A percentile compares a stretch with the other conserved stretches of the same genome.
Evolutionary conservation across 2,329 filamentous ascomycete species (phyloP).

Genomic region (Rhynchosporium secalis): DNA sequence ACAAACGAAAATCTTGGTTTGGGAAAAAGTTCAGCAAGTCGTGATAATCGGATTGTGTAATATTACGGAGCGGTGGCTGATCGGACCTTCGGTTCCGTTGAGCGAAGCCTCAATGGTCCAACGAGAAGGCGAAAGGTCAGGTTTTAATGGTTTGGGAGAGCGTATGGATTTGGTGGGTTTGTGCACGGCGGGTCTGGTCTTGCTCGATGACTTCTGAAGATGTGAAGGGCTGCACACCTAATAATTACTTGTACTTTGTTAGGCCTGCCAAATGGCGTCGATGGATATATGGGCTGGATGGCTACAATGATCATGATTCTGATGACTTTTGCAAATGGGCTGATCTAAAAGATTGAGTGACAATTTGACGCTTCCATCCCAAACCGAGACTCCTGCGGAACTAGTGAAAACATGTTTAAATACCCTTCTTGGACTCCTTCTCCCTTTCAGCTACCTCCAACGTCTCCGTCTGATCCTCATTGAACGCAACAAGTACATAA

Average conservation of each 20-base stretch:
- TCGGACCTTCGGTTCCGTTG: constrained; percentile 6
- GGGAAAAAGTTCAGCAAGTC: constrained; percentile 74
- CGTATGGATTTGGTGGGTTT: constrained; percentile 22
- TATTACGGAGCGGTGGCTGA: constrained; percentile 7
- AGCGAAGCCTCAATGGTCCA: constrained; percentile 25
- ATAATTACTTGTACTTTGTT: constrained; percentile 4
- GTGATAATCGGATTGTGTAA: constrained; percentile 26
- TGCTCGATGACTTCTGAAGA: not conserved
- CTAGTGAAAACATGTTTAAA: constrained; percentile 15
- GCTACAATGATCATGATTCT: constrained; percentile 12
- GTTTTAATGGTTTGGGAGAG: constrained; percentile 19
- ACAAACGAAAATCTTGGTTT: constrained; percentile 92
- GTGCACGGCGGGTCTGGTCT: constrained; percentile 30
- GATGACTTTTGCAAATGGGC: constrained; percentile 7
- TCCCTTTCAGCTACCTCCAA: constrained; percentile 48
- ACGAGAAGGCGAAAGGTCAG: constrained; percentile 17
- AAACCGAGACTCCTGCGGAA: not conserved
- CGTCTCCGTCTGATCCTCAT: constrained; percentile 65
- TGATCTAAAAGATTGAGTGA: constrained; percentile 14
- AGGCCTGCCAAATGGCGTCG: constrained; percentile 9
- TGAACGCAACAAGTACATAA: constrained; percentile 92
- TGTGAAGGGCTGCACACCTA: not conserved
- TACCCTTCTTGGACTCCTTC: constrained; percentile 35
- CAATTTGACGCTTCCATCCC: not conserved
- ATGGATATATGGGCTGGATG: constrained; percentile 15